A percentile compares a stretch with the other conserved stretches of the same genome.
phyloP scores from a whole-genome alignment of 495 filamentous ascomycete species.

The Cercophora sp. region DNA sequence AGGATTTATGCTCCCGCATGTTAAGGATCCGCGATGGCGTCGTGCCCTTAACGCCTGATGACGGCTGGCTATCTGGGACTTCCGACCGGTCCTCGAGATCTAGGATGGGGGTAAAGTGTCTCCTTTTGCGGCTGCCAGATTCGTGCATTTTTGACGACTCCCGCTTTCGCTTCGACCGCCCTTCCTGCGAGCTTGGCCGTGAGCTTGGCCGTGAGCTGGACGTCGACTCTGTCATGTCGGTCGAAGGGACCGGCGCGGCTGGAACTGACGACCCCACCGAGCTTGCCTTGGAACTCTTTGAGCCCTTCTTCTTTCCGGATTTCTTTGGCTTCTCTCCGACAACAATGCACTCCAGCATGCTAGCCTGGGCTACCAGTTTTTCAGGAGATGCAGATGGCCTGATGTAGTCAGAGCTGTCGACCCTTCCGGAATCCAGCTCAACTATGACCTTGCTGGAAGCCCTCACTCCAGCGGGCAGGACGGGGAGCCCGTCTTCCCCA shows the following conservation, averaged over 20 bases:
- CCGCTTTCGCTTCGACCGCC: conserved; percentile 26
- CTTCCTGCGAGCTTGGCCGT: too few species aligned
- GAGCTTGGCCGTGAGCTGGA: conserved; percentile 27
- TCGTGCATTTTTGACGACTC: conserved; percentile 18
- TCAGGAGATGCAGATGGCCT: conserved; percentile 19
- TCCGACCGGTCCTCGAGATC: conserved; percentile 10
- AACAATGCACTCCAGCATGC: conserved; percentile 25
- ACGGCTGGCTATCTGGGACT: conserved; percentile 16
- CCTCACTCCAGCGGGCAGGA: too few species aligned
- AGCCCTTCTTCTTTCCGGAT: neutral
- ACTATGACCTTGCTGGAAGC: conserved; percentile 44
- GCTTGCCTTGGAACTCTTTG: conserved; percentile 12
- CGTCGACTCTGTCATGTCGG: neutral
- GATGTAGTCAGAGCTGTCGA: conserved; percentile 18
- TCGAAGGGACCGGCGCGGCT: neutral
- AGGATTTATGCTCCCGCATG: neutral
- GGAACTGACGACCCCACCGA: too few species aligned
- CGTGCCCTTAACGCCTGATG: neutral
- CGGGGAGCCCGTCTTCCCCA: conserved; percentile 41
- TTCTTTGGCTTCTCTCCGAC: conserved; percentile 22
- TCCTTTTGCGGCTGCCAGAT: conserved; percentile 13
- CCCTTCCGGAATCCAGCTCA: conserved; percentile 38
- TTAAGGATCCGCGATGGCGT: neutral
- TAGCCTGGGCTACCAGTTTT: conserved; percentile 14
- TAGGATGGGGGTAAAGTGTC: conserved; percentile 8